Conservation (phyloP, 345 rosid species). For the thale cress (Arabidopsis thaliana) region DNA sequence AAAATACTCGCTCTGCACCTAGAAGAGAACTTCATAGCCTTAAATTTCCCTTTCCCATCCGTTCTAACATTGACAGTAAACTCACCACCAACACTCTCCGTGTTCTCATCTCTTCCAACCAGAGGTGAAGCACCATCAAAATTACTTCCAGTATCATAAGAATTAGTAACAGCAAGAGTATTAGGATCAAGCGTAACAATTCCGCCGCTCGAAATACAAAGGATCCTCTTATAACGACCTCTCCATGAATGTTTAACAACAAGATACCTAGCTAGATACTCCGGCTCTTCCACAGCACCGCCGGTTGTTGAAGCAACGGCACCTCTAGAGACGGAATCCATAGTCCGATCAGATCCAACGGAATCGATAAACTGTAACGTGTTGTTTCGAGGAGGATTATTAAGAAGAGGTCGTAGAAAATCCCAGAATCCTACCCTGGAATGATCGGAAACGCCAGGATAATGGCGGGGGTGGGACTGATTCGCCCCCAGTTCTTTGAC, state of each 20-base stretch:
- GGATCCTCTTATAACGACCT: conserved; percentile 91
- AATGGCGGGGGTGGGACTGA: conserved; percentile 83
- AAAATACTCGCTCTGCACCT: conserved; percentile 74
- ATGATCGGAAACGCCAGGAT: conserved; percentile 54
- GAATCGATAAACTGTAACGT: conserved; percentile 62
- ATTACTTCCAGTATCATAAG: conserved; percentile 68
- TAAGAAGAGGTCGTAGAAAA: conserved; percentile 55
- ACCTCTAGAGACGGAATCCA: conserved; percentile 54
- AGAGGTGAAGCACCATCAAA: conserved; percentile 80
- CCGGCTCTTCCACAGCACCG: conserved; percentile 72
- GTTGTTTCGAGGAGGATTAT: conserved; percentile 64
- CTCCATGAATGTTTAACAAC: conserved; percentile 98
- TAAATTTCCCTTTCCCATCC: conserved; percentile 91
- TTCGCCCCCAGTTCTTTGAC: conserved; percentile 90
- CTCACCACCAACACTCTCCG: conserved; percentile 56
- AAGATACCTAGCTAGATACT: conserved; percentile 86
- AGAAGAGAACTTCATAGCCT: conserved; percentile 82
- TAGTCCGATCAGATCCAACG: conserved; percentile 47
- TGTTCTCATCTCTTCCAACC: conserved; percentile 72
- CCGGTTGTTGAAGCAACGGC: conserved; percentile 40
- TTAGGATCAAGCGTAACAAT: conserved; percentile 86
- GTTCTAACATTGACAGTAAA: conserved; percentile 80
- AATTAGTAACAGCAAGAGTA: conserved; percentile 77
- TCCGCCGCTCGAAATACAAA: conserved; percentile 69
- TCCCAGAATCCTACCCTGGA: conserved; percentile 76